Base-by-base conservation (phyloP, 257 asterid genomes). In the Hygrophila difformis region DNA sequence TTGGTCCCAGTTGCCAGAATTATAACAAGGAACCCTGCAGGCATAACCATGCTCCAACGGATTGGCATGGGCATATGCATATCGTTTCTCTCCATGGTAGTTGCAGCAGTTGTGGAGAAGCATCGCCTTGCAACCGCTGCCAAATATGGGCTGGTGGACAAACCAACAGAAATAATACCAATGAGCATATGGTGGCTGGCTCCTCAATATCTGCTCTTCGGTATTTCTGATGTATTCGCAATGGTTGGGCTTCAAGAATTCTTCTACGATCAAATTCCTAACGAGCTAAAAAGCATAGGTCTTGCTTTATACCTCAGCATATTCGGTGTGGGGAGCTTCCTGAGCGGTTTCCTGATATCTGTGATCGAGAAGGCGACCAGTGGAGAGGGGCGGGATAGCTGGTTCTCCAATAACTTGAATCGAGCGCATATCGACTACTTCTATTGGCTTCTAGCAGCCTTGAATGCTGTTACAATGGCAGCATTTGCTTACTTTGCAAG, bases 131-230 rank as follows among this genome's bases (percentile, higher is more conserved):
- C 47, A 42, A 61, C 54, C 7, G 80, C 76, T 7, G 8, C 1
- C 2, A 44, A 41, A 1, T n/a, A 62, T 12, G 72, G 75, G n/a
- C 51, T 73, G 6, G 42, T 61, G 12, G 73, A 69, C 19, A 13
- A 17, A 1, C 75, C 84, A 0, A 33, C 51, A 6, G 65, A 51
- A 2, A 61, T 63, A 1, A 61, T 79, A 4, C 91, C 84, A 5
- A 69, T 84, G 83, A 72, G 83, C 15, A 65, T 78, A 38, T 77
- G 84, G 76, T 84, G 93, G 93, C 28, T 80, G 53, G 70, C 69
- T 0, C 93, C 81, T 10, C 87, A 71, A 31, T 64, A 74, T n/a
- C 12, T 76, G 34, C n/a, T 77, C 6, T 50, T 48, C 8, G 83
- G 81, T 5, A 15, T 71, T 4, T 59, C 67, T 0, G 68, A 76